Percentiles rank a stretch among this genome's conserved stretches.
Evolutionary conservation across 306 rosid genomes (phyloP).

Genomic region (Alnus glutinosa): DNA sequence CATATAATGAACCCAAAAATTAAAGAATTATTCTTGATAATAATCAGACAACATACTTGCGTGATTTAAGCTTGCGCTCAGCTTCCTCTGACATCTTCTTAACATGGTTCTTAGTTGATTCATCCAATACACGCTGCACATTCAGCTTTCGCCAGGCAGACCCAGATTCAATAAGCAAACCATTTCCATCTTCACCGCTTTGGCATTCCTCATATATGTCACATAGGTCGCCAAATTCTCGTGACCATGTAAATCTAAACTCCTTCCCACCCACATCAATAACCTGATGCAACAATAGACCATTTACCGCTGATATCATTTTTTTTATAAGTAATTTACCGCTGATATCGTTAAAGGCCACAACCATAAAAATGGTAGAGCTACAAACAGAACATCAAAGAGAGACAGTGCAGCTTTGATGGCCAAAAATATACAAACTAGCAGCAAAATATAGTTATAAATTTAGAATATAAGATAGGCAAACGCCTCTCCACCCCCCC

Average conservation of each 20-base stretch:
- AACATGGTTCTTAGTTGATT: constrained; percentile 71
- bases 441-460: neutral
- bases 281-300: constrained; percentile 51
- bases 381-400: constrained; percentile 5
- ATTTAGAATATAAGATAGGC: neutral
- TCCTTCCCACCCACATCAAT: constrained; percentile 95
- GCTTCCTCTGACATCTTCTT: constrained; percentile 91
- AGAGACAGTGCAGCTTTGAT: constrained; percentile 9
- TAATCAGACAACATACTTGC: constrained; percentile 59
- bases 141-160: constrained; percentile 93
- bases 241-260: constrained; percentile 84
- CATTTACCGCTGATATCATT: constrained; percentile 21
- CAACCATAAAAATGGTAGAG: constrained; percentile 1
- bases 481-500: neutral
- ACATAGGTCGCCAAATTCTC: constrained; percentile 76
- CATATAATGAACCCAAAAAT: neutral
- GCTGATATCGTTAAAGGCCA: constrained; percentile 21
- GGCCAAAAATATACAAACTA: neutral
- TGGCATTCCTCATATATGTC: constrained; percentile 81
- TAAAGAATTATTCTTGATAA: constrained; percentile 2
- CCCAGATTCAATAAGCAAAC: constrained; percentile 89
- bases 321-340: constrained; percentile 8
- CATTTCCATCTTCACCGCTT: constrained; percentile 78
- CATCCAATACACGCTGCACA: constrained; percentile 89
- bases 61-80: constrained; percentile 69